Base-by-base conservation (phyloP, 2,329 filamentous ascomycete genomes). In the Dendrostoma leiphaemia region DNA sequence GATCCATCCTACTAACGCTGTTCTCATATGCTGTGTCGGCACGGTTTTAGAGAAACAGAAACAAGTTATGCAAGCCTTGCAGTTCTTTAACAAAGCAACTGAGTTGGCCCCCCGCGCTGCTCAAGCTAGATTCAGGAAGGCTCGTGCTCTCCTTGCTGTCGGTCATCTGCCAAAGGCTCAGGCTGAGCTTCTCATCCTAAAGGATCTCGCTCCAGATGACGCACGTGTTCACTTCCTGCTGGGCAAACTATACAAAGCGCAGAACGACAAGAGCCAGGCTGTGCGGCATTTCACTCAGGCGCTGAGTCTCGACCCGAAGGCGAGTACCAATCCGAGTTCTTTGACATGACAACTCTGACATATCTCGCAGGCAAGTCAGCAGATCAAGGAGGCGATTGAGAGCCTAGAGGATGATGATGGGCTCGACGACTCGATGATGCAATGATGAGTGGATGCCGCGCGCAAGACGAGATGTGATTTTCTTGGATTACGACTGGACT, bases 301-400 rank as follows among this genome's bases (percentile, higher is more conserved):
- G 17, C 76, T 97, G 66, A 96, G 96, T 71, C 75, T 99, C 65
- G 94, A 99, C 76, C 94, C 93, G 28, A 97, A 97, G 86, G 93
- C 95, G 77, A 67, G 79, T 68, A 17, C 8, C 10, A 3, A 41
- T 45, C 43, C 17, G 15, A 2, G 3, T 26, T 21, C 8, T 2
- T 29, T 43, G 37, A 21, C 15, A n/a, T 19, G 7, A 10, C 26
- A n/a, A n/a, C n/a, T n/a, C 32, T 28, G 29, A 51, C 55, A 51
- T 51, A 24, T 23, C 6, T 17, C 51, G 13, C 61, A 96, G 92
- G 91, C 93, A 63, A 91, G 90, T 61, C 88, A 90, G 59, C 88
- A 91, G 70, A 97, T 99, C 72, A 99, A 97, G 73, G 91, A 96
- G 69, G 91, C 91, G 17, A 97, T 99, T 74, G 93, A 97, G 75